Evolutionary conservation across 1,284 basidiomycete species (phyloP).

Genomic region (Ceratobasidium sp.): DNA sequence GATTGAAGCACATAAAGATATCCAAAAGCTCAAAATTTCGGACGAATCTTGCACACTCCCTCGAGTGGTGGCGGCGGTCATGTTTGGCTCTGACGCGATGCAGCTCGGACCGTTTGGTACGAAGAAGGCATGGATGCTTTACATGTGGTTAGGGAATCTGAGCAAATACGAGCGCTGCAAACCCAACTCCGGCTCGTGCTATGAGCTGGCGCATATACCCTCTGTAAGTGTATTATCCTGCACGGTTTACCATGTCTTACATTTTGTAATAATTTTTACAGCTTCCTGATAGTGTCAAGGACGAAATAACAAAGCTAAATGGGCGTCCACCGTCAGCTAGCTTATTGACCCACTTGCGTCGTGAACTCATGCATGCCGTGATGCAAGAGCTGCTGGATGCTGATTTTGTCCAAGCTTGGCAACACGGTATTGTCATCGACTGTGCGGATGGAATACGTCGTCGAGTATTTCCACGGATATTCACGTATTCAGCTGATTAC

Average conservation of each 20-base stretch:
- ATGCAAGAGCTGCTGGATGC: conserved; percentile 48
- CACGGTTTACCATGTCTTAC: too few relatives aligned
- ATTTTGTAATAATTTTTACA: neutral
- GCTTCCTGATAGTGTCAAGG: conserved; percentile 1
- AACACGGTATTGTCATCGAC: conserved; percentile 47
- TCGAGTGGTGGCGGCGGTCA: conserved; percentile 46
- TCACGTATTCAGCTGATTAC: conserved; percentile 51
- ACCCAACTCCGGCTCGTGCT: conserved; percentile 45
- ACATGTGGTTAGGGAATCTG: conserved; percentile 47
- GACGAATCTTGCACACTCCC: conserved; percentile 46
- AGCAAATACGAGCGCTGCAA: conserved; percentile 48
- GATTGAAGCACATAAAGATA: conserved; percentile 3
- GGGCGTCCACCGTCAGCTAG: conserved; percentile 25
- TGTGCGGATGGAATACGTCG: conserved; percentile 48
- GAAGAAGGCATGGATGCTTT: conserved; percentile 50
- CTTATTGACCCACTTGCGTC: conserved; percentile 47
- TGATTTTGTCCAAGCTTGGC: conserved; percentile 50
- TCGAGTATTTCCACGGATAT: conserved; percentile 47
- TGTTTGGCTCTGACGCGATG: conserved; percentile 52
- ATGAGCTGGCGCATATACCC: conserved; percentile 50
- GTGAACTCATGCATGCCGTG: conserved; percentile 50
- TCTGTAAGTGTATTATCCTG: conserved; percentile 42
- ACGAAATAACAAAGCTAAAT: neutral
- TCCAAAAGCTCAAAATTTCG: conserved; percentile 2
- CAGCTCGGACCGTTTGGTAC: conserved; percentile 50